A percentile compares a stretch with the other conserved stretches of the same genome.
These are phyloP conservation scores for Dryadomyces quercus-mongolicae DNA, from an alignment of 2,329 filamentous ascomycete species.

Conservation along the genomic window DNA sequence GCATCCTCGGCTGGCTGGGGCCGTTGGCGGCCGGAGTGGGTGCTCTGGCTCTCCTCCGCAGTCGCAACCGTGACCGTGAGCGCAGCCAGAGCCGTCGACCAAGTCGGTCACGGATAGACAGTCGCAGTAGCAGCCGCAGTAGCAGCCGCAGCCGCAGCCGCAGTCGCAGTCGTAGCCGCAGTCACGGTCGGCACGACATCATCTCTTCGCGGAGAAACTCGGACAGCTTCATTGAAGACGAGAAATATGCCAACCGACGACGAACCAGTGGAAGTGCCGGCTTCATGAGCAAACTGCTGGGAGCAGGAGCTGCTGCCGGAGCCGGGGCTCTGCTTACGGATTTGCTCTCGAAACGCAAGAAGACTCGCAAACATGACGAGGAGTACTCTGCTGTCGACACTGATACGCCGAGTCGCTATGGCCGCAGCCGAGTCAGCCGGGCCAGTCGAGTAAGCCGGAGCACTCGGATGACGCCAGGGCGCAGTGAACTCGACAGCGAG, in stretches of 20 bases:
- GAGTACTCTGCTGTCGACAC: constrained; percentile 51
- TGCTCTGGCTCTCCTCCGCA: constrained; percentile 31
- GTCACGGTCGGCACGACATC: constrained; percentile 17
- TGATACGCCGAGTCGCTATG: constrained; percentile 43
- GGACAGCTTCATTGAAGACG: constrained; percentile 47
- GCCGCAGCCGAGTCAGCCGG: constrained; percentile 16
- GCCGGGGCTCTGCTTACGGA: constrained; percentile 49
- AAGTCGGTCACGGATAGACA: neutral
- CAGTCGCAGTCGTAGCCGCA: constrained; percentile 22
- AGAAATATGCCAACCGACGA: constrained; percentile 50
- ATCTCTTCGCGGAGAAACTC: constrained; percentile 43
- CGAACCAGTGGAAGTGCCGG: constrained; percentile 33
- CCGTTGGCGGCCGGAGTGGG: constrained; percentile 42
- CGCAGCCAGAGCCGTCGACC: constrained; percentile 10
- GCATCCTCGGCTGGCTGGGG: constrained; percentile 32
- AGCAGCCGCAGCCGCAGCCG: constrained; percentile 25
- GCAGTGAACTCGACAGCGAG: constrained; percentile 28
- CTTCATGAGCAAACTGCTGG: constrained; percentile 48
- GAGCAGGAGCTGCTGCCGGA: constrained; percentile 49
- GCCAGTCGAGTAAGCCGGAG: neutral
- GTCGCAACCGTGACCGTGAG: constrained; percentile 29
- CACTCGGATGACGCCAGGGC: constrained; percentile 13
- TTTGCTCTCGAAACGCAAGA: constrained; percentile 39
- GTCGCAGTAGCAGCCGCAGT: constrained; percentile 24
- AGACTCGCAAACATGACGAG: constrained; percentile 25